These are phyloP conservation scores for Straminergon stramineum DNA, from an alignment of 225 moss, liverwort and hornwort species.

Conservation along the genomic window DNA sequence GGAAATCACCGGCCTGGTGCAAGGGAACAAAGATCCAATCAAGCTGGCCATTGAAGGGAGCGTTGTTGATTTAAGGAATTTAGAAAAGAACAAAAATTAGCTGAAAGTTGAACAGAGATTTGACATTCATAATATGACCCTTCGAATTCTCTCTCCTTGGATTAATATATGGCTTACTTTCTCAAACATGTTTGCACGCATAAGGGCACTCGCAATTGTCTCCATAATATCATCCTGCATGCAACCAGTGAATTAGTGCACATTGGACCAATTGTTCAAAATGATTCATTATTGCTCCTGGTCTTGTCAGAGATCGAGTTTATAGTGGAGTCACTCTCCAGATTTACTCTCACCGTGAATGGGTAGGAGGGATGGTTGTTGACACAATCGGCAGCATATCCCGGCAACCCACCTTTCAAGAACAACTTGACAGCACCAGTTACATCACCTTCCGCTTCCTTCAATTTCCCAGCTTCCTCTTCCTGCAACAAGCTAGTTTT, in stretches of 20 bases:
- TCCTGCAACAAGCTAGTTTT: slow-evolving; percentile 35
- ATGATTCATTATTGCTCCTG: neutral
- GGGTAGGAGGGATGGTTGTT: slow-evolving; percentile 48
- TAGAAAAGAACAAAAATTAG: neutral
- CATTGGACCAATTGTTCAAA: neutral
- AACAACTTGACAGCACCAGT: slow-evolving; percentile 62
- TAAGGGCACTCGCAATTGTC: slow-evolving; percentile 75
- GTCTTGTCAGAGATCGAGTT: neutral
- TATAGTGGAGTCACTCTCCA: neutral
- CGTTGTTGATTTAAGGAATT: neutral
- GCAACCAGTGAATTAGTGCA: neutral
- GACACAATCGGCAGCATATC: slow-evolving; percentile 73
- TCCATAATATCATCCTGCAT: slow-evolving; percentile 64
- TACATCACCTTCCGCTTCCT: slow-evolving; percentile 76
- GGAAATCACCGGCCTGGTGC: slow-evolving; percentile 72
- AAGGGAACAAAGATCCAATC: neutral
- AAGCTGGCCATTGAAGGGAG: neutral
- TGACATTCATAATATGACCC: neutral
- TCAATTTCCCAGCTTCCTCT: slow-evolving; percentile 75
- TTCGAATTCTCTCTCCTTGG: neutral
- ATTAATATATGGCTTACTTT: slow-evolving; percentile 42
- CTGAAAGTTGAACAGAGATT: neutral
- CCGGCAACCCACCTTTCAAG: slow-evolving; percentile 78
- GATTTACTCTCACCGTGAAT: slow-evolving; percentile 40
- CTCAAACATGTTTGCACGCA: slow-evolving; percentile 68